Evolutionary conservation across 2,329 filamentous ascomycete species (phyloP), one percentile per base, ranked within the genome.

Genomic region (Anthostomella pinea): DNA sequence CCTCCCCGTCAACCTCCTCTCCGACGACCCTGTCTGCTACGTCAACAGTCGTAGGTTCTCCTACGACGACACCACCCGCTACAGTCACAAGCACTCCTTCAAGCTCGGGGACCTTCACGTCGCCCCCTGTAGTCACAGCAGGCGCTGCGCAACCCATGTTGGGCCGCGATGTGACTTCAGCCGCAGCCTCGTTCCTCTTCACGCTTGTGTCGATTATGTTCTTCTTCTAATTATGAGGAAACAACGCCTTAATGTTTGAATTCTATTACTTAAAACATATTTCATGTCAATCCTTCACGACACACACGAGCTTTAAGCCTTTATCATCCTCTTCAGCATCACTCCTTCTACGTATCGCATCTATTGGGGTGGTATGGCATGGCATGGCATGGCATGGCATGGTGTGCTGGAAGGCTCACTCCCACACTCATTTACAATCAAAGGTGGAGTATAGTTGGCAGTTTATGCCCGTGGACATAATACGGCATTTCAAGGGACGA

Each of bases 151-250:
- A 39, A 7, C 36, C 34, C 3, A 6, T 35, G 10, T 6, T 45
- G 17, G 47, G 30, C 9, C 33, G 41, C 15, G 34, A 35, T 13
- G 23, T 33, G 3, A 7, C 26, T 4, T 37, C 41, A 2, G 28
- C 40, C 25, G 37, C 34, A 4, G 26, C 37, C 14, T 41, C 48
- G 26, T 23, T 53, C 5, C 30, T 57, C 10, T 41, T 53, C 21
- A 48, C 48, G 6, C 43, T 58, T 27, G 27, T 57, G 28, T 48
- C 52, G 18, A 14, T 56, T 15, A 18, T 53, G 18, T 49, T 58
- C 38, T 39, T 54, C 28, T 38, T 58, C 32, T 57, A 48, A 53
- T 40, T n/a, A n/a, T n/a, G n/a, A n/a, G n/a, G n/a, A n/a, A n/a
- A n/a, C n/a, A n/a, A n/a, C n/a, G n/a, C 23, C 29, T 41, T 53